Base-by-base conservation (phyloP, 2,329 filamentous ascomycete genomes). In the Ilyonectria robusta region DNA sequence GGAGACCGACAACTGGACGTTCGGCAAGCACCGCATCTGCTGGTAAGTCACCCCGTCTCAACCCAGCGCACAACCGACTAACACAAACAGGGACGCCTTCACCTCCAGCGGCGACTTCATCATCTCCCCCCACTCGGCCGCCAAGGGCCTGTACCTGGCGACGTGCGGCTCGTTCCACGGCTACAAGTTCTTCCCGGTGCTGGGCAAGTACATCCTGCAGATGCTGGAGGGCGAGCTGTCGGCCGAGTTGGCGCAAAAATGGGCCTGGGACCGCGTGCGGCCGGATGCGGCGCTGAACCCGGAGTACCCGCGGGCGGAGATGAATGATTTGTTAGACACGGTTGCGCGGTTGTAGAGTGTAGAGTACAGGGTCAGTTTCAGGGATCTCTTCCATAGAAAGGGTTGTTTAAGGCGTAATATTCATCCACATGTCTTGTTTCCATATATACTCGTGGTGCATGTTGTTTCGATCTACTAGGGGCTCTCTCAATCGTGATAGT, bases 91-190 rank as follows among this genome's bases (percentile, higher is more conserved):
- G 90, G 90, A 92, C 69, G 90, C 89, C 10, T 88, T 91, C 72
- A 90, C 89, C 0, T 84, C 88, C 2, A 88, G 82, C 73, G 83
- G 84, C 23, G 89, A 92, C 73, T 91, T 90, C 71, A 85, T 92
- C 68, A 87, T 92, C 71, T 88, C 87, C 6, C 87, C 88, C 0
- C 85, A 91, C 70, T 65, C 84, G 0, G 82, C 81, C 35, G 86
- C 74, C 21, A 76, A 76, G 54, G 88, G 88, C 23, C 79, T 93
- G 0, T 92, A 87, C 71, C 73, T 93, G 2, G 90, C 89, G 0
- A 88, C 88, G 0, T 89, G 89, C 13, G 90, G 90, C 7, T 91
- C 89, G 0, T 91, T 92, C 72, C 90, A 93, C 77, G 87, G 88
- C 17, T 92, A 85, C 83, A 92, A 92, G 78, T 92, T 93, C 78